Evolutionary conservation across 2,329 filamentous ascomycete genomes (phyloP).

Genomic region (Samsoniella hepiali): DNA sequence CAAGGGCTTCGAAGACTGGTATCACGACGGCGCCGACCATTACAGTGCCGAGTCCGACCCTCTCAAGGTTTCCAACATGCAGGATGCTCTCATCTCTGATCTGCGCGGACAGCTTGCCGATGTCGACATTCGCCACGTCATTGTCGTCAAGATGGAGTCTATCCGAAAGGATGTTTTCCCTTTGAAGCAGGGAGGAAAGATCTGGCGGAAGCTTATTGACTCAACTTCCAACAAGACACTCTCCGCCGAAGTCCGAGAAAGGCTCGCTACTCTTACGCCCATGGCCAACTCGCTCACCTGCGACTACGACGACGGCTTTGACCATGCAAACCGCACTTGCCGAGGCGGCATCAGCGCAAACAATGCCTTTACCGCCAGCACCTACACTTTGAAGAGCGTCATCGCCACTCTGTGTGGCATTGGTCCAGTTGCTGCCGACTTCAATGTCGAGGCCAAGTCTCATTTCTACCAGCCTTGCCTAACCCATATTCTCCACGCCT

Average conservation of each 20-base stretch:
- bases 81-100: conserved; percentile 30
- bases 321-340: conserved; percentile 21
- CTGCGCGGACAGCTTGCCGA: conserved; percentile 27
- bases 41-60: conserved; percentile 39
- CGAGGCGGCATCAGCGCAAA: conserved; percentile 41
- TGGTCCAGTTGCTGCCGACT: conserved; percentile 39
- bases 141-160: conserved; percentile 43
- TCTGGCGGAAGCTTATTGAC: conserved; percentile 34
- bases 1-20: conserved; percentile 31
- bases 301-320: conserved; percentile 33
- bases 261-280: conserved; percentile 30
- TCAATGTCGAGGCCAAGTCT: conserved; percentile 40
- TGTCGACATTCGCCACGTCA: conserved; percentile 41
- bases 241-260: conserved; percentile 31
- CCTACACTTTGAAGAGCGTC: conserved; percentile 45
- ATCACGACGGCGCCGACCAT: conserved; percentile 23
- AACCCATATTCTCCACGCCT: conserved; percentile 36
- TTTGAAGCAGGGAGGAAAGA: conserved; percentile 39
- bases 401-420: conserved; percentile 41
- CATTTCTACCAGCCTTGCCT: conserved; percentile 45
- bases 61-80: conserved; percentile 38
- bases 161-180: conserved; percentile 46
- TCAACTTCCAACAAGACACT: conserved; percentile 32
- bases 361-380: conserved; percentile 39
- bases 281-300: conserved; percentile 35